Percentiles rank a stretch among this genome's conserved stretches.
These are phyloP conservation scores for Malassezia yamatoensis DNA, from an alignment of 1,284 basidiomycete genomes.

Conservation along the genomic window DNA sequence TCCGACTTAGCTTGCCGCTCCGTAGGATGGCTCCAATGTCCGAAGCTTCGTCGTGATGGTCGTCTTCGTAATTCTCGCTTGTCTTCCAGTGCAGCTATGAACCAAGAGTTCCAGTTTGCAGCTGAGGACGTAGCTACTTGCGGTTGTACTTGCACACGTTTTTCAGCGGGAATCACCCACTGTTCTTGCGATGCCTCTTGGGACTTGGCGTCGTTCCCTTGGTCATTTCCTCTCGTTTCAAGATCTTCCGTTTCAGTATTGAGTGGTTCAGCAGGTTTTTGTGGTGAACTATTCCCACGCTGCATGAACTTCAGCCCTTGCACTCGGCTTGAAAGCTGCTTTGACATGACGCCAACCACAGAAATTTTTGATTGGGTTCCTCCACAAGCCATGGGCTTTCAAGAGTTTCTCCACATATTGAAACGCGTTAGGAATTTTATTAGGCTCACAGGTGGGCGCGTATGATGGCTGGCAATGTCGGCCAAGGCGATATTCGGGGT, in stretches of 20 bases:
- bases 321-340: slow-evolving; percentile 15
- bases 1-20: neutral
- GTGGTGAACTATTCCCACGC: slow-evolving; percentile 2
- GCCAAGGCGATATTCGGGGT: too few species aligned
- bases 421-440: too few species aligned
- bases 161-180: slow-evolving; percentile 11
- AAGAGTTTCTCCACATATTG: too few species aligned
- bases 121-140: neutral
- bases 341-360: slow-evolving; percentile 1
- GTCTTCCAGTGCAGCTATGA: neutral
- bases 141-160: neutral
- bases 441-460: too few species aligned
- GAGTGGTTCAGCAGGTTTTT: neutral
- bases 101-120: slow-evolving; percentile 12
- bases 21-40: neutral
- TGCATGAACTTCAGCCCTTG: slow-evolving; percentile 21
- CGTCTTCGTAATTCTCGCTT: neutral
- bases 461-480: too few species aligned
- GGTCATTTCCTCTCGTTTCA: neutral
- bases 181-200: slow-evolving; percentile 4
- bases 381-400: neutral
- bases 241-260: neutral
- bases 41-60: neutral
- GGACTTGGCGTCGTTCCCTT: neutral
- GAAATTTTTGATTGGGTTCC: neutral